Base-by-base conservation (phyloP, 495 filamentous ascomycete genomes). In the Xylaria bambusicola region DNA sequence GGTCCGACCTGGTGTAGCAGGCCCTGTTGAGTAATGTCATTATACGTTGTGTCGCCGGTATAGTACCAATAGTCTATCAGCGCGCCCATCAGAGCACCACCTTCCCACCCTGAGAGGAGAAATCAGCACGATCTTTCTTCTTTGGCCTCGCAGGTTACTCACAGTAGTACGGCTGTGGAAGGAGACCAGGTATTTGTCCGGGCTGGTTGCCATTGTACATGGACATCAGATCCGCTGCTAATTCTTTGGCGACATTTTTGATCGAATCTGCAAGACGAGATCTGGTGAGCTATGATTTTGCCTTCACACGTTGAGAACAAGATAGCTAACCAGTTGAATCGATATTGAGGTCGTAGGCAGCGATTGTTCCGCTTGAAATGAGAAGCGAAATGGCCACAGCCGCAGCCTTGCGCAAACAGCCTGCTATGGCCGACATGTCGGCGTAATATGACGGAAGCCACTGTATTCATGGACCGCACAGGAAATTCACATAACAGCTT, bases 71-170 rank as follows among this genome's bases (percentile, higher is more conserved):
- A 91, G 60, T 88, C 79, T 56, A 91, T 77, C 61, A 87, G 68
- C n/a, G 84, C 79, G 67, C 83, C 83, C 71, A 87, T 88, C 75
- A 89, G 80, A 47, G 87, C 87, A 15, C 86, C 83, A n/a, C 78
- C 86, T 72, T 93, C 88, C 90, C 90, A 93, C 90, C 90, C 90
- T 72, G 77, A 1, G 15, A 80, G 58, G 35, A 82, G 83, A 26
- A 66, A 67, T 48, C 80, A 79, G 59, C 24, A 70, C 59, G 46
- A 45, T 31, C 24, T 6, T 21, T 27, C 8, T n/a, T 15, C 27
- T 15, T 13, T 48, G 42, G 27, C n/a, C 3, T 1, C 13, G 1
- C 15, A 24, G 23, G 42, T 60, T 2, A 45, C 35, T 55, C 41
- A 69, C 69, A 79, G 68, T 79, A 79, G 61, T 79, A 79, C 27